These are phyloP conservation scores for Zoysia matrella DNA, from an alignment of 202 grass and related monocot species.

Conservation along the genomic window DNA sequence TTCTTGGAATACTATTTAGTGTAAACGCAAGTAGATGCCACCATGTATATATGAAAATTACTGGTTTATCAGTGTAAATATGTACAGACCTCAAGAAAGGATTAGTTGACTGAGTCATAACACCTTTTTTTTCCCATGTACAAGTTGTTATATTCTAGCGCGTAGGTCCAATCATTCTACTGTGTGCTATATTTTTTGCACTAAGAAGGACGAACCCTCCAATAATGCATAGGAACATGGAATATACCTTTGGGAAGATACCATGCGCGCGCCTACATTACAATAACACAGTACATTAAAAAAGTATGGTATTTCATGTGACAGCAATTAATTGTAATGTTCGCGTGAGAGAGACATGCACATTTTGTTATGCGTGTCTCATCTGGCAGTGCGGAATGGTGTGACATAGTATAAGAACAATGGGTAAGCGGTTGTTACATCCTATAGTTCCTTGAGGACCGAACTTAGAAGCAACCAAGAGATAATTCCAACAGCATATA, in stretches of 20 bases:
- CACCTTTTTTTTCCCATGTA: too few species aligned
- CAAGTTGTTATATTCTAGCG: too few species aligned
- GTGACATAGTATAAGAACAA: conserved; percentile 1
- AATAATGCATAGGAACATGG: conserved; percentile 45
- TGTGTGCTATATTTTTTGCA: too few species aligned
- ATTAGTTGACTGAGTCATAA: too few species aligned
- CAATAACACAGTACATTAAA: conserved; percentile 3
- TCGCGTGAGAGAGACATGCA: conserved; percentile 31
- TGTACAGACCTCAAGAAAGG: too few species aligned
- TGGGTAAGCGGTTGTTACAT: conserved; percentile 15
- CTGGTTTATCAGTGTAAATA: too few species aligned
- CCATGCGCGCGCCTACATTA: conserved; percentile 26
- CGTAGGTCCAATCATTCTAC: too few species aligned
- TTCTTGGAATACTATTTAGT: neutral
- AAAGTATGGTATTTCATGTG: conserved; percentile 16
- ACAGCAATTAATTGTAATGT: conserved; percentile 32
- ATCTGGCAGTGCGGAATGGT: conserved; percentile 20
- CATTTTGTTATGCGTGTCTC: conserved; percentile 38
- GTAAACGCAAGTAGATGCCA: too few species aligned
- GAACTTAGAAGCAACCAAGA: conserved; percentile 40
- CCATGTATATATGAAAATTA: too few species aligned
- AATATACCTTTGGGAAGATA: conserved; percentile 43
- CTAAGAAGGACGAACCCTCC: conserved; percentile 30
- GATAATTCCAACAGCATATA: conserved; percentile 23
- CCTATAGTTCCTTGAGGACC: conserved; percentile 17